Evolutionary conservation across 2,329 filamentous ascomycete species (phyloP).

Genomic region (Sclerotinia trifoliorum): DNA sequence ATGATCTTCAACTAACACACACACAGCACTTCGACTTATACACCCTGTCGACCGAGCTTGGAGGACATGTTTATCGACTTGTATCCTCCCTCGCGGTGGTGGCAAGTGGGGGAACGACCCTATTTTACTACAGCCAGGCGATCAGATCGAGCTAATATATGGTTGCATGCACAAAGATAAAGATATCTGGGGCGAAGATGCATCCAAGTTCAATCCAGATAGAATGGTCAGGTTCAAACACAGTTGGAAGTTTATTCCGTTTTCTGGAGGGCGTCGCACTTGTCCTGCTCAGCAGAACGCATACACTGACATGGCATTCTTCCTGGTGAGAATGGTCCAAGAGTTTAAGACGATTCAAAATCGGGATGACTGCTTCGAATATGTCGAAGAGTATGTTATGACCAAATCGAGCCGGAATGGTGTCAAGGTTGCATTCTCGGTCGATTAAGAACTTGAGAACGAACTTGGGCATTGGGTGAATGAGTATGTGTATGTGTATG

Average conservation of each 20-base stretch:
- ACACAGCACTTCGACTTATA: slow-evolving; percentile 34
- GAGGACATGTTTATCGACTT: slow-evolving; percentile 16
- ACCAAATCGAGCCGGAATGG: slow-evolving; percentile 15
- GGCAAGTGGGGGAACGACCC: slow-evolving; percentile 35
- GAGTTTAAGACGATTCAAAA: slow-evolving; percentile 19
- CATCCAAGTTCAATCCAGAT: slow-evolving; percentile 43
- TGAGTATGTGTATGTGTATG: too few relatives aligned
- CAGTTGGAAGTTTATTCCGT: slow-evolving; percentile 26
- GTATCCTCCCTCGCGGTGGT: slow-evolving; percentile 36
- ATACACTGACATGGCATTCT: slow-evolving; percentile 14
- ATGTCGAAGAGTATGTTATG: slow-evolving; percentile 14
- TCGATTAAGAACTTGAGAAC: background rate
- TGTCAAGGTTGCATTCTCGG: slow-evolving; percentile 6
- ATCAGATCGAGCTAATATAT: slow-evolving; percentile 19
- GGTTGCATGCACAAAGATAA: slow-evolving; percentile 42
- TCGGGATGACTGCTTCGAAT: slow-evolving; percentile 13
- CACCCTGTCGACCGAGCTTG: slow-evolving; percentile 41
- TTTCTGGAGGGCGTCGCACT: slow-evolving; percentile 7
- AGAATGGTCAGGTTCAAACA: slow-evolving; percentile 43
- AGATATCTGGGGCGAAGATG: slow-evolving; percentile 43
- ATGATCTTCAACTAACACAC: slow-evolving; percentile 7
- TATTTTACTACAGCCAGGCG: slow-evolving; percentile 33
- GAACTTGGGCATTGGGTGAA: too few relatives aligned
- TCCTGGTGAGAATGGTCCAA: slow-evolving; percentile 9
- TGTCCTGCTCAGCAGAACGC: slow-evolving; percentile 22